phyloP scores from a whole-genome alignment of 192 early-diverging fungal species.

The Gaertneriomyces semiglobifer region DNA sequence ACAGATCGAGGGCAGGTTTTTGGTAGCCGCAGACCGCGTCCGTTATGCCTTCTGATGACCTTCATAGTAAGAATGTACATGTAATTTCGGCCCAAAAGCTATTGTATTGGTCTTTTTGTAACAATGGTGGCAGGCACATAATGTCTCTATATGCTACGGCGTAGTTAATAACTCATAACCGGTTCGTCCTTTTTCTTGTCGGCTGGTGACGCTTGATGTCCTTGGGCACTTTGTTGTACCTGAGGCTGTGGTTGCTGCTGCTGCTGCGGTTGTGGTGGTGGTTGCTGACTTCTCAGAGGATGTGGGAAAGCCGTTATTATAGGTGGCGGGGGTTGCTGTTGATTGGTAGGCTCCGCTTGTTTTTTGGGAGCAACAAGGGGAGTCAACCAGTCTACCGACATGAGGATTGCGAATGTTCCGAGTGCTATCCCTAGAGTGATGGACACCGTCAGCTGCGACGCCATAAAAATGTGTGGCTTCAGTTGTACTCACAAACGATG shows the following conservation, averaged over 20 bases:
- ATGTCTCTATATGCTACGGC: too few species aligned
- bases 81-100: too few species aligned
- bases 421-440: conserved; percentile 23
- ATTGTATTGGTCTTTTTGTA: too few species aligned
- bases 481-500: conserved; percentile 30
- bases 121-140: too few species aligned
- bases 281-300: conserved; percentile 17
- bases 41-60: conserved; percentile 4
- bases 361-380: neutral
- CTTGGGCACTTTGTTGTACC: too few species aligned
- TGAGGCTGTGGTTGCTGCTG: conserved; percentile 2
- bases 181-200: too few species aligned
- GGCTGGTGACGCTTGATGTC: too few species aligned
- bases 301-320: conserved; percentile 29
- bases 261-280: conserved; percentile 19
- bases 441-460: neutral
- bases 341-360: too few species aligned
- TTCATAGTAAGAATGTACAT: too few species aligned
- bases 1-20: conserved; percentile 1
- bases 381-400: conserved; percentile 29
- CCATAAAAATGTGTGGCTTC: neutral
- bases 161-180: too few species aligned
- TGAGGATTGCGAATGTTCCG: conserved; percentile 25
- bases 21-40: conserved; percentile 29
- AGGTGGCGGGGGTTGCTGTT: conserved; percentile 21